Percentiles rank a stretch among this genome's conserved stretches.
These are phyloP conservation scores for Euphorbia lathyris DNA, from an alignment of 345 rosid species.

Conservation along the genomic window DNA sequence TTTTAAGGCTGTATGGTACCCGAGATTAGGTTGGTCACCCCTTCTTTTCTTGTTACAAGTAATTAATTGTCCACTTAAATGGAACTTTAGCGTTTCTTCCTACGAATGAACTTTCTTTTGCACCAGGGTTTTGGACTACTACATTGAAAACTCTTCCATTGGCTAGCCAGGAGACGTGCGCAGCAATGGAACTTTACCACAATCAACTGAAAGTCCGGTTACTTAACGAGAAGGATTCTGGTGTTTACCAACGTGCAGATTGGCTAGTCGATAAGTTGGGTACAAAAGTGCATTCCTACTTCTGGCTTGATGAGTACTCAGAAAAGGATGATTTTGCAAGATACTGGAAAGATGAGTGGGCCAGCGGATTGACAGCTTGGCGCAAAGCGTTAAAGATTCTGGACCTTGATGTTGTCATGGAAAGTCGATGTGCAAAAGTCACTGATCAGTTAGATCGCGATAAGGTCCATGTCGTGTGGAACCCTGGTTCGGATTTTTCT, in stretches of 20 bases:
- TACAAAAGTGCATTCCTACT: conserved; percentile 85
- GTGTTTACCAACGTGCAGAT: conserved; percentile 73
- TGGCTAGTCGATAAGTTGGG: conserved; percentile 94
- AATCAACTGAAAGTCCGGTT: conserved; percentile 74
- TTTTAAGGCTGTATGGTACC: conserved; percentile 83
- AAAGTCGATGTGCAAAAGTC: conserved; percentile 56
- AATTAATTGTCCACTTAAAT: conserved; percentile 1
- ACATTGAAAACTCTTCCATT: conserved; percentile 62
- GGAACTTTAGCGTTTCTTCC: conserved; percentile 2
- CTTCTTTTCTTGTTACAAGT: conserved; percentile 7
- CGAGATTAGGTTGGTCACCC: conserved; percentile 56
- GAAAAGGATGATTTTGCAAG: conserved; percentile 74
- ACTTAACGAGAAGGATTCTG: conserved; percentile 61
- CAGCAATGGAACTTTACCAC: conserved; percentile 91
- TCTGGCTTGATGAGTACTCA: conserved; percentile 92
- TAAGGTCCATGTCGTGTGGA: conserved; percentile 57
- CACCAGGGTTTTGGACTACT: conserved; percentile 63
- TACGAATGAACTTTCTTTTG: conserved; percentile 10
- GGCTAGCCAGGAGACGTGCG: conserved; percentile 83
- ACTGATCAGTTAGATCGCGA: conserved; percentile 51
- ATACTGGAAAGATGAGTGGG: conserved; percentile 91
- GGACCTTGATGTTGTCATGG: conserved; percentile 56
- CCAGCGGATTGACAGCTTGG: conserved; percentile 81
- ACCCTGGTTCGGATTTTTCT: conserved; percentile 76
- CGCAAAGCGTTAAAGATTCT: conserved; percentile 68